phyloP scores from a whole-genome alignment of 257 asterid genomes.

The Anisodus acutangulus region DNA sequence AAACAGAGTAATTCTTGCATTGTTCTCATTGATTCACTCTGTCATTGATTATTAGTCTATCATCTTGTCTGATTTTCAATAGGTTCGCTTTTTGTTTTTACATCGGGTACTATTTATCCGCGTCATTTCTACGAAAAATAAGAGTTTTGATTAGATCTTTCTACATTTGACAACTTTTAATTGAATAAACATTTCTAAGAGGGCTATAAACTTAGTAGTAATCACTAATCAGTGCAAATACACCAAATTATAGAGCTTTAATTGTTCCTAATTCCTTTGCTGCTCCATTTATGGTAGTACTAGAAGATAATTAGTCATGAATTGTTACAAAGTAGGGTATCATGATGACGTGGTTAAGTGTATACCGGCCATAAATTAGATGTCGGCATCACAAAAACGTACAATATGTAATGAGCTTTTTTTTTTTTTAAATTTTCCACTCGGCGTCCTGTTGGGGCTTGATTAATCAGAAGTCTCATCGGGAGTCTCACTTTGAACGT shows the following conservation, averaged over 20 bases:
- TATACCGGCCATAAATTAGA: background rate
- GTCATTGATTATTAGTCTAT: background rate
- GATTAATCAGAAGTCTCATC: no score
- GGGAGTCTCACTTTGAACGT: no score
- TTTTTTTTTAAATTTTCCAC: background rate
- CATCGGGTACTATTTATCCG: background rate
- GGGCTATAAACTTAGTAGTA: background rate
- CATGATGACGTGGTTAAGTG: background rate
- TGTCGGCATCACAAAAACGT: background rate
- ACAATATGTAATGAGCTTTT: background rate
- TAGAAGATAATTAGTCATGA: slow-evolving; percentile 7
- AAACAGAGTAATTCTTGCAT: background rate
- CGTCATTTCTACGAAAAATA: background rate
- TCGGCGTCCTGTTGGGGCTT: no score
- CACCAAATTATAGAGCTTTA: background rate
- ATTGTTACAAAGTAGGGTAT: background rate
- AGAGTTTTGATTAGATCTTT: background rate
- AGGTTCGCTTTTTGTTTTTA: background rate
- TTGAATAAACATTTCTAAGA: background rate
- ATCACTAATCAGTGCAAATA: background rate
- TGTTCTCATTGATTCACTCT: background rate
- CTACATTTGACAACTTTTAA: background rate
- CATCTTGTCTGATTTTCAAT: background rate
- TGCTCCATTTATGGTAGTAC: background rate
- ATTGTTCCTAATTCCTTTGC: background rate